Evolutionary conservation across 1,284 basidiomycete species (phyloP).

Genomic region (Exsudoporus floridanus): DNA sequence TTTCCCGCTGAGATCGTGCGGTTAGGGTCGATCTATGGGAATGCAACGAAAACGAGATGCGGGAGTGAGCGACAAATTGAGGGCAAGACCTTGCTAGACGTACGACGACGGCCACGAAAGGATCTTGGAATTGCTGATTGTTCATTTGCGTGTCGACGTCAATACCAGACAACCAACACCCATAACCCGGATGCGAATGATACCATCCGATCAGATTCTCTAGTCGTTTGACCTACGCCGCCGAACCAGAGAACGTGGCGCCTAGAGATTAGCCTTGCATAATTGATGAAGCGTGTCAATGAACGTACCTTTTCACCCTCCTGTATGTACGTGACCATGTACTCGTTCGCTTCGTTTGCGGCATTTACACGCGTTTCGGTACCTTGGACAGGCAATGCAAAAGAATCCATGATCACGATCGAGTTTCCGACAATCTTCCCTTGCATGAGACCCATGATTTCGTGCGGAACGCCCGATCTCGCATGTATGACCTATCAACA

Average conservation of each 20-base stretch:
- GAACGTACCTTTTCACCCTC: slow-evolving; percentile 69
- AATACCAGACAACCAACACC: slow-evolving; percentile 96
- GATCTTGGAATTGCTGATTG: slow-evolving; percentile 94
- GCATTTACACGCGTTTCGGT: slow-evolving; percentile 99
- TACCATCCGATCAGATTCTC: slow-evolving; percentile 99
- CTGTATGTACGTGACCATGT: slow-evolving; percentile 93
- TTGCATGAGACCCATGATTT: slow-evolving; percentile 99
- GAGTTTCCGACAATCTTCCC: slow-evolving; percentile 88
- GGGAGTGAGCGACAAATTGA: neutral
- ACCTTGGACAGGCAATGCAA: slow-evolving; percentile 97
- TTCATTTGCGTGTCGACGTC: slow-evolving; percentile 95
- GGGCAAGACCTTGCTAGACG: slow-evolving; percentile 32
- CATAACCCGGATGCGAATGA: slow-evolving; percentile 96
- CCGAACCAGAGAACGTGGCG: neutral
- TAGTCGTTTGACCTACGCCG: slow-evolving; percentile 65
- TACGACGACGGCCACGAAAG: slow-evolving; percentile 96
- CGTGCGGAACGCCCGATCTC: slow-evolving; percentile 93
- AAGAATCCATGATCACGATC: slow-evolving; percentile 93
- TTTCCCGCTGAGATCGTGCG: slow-evolving; percentile 97
- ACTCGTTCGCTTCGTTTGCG: slow-evolving; percentile 94
- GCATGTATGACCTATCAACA: slow-evolving; percentile 87
- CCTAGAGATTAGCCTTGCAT: neutral
- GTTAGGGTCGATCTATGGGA: slow-evolving; percentile 90
- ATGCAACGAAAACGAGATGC: neutral
- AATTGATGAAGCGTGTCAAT: neutral